Evolutionary conservation across 2,329 filamentous ascomycete genomes (phyloP), one percentile per base, ranked within the genome.

Genomic region (Trichoderma sp.): DNA sequence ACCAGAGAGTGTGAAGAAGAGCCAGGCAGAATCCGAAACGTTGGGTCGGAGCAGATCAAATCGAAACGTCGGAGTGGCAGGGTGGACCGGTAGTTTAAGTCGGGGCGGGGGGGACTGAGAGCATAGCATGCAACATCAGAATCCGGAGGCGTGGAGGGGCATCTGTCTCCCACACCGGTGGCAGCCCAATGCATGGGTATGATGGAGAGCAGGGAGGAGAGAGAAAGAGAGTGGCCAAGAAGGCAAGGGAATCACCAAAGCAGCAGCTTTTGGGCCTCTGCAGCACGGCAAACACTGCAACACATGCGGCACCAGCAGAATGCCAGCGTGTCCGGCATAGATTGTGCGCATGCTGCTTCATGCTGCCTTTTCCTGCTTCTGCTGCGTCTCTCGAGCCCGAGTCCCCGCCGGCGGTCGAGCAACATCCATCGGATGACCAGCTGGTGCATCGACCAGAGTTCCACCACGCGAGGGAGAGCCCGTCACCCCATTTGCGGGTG

Each of bases 31-130:
- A 65, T 59, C 55, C 63, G 57, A 61, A 61, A 57, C 51, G 61
- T 43, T 61, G 63, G 63, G 57, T 45, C 64, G 47, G 58, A 59
- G 56, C 55, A 66, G 58, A 59, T 64, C 61, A 64, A 60, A 64
- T 59, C 28, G 65, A 64, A 54, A 60, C 56, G 65, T 64, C 45
- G 50, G 65, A 56, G 61, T 63, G 39, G 64, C 65, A 66, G 65
- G 60, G 65, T 66, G 65, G 65, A 43, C 65, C 65, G 55, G 65
- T 59, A 66, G 65, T 64, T 66, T 57, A 47, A 41, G 44, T 48
- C 50, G 47, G 65, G 59, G 57, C 43, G 54, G 65, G 65, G 52
- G 65, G 65, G 60, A 52, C 24, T 56, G 47, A 60, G 50, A 50
- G 41, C n/a, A 52, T 7, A 30, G 50, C 50, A 64, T 66, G 61